These are phyloP conservation scores for Sclerospora graminicola DNA, from an alignment of 352 stramenopile species.

Conservation along the genomic window DNA sequence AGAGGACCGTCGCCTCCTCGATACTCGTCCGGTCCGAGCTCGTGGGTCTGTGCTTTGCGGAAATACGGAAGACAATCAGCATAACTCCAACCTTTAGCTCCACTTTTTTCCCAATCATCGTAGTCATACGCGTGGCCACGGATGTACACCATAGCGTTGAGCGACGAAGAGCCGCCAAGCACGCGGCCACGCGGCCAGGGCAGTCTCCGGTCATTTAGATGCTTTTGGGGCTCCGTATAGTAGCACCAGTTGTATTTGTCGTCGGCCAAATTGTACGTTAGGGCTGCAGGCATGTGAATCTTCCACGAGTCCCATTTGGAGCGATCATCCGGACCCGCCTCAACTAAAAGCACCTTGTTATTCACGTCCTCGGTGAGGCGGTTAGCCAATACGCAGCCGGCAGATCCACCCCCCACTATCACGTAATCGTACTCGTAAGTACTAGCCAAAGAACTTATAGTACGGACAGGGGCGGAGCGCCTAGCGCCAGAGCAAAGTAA, in stretches of 20 bases:
- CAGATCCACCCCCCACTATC: slow-evolving; percentile 86
- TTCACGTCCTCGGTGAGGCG: slow-evolving; percentile 69
- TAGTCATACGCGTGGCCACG: slow-evolving; percentile 83
- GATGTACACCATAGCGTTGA: slow-evolving; percentile 90
- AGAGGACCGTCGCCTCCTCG: slow-evolving; percentile 74
- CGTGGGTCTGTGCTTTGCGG: slow-evolving; percentile 72
- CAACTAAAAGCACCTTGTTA: slow-evolving; percentile 85
- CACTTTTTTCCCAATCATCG: slow-evolving; percentile 70
- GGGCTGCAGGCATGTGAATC: slow-evolving; percentile 83
- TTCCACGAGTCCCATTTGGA: slow-evolving; percentile 86
- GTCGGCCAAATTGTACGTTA: slow-evolving; percentile 79
- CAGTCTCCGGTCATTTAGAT: slow-evolving; percentile 67
- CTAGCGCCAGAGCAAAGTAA: slow-evolving; percentile 3
- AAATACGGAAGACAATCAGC: slow-evolving; percentile 85
- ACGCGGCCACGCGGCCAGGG: slow-evolving; percentile 82
- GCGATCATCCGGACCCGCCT: slow-evolving; percentile 77
- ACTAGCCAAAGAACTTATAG: too few species aligned
- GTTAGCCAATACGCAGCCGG: slow-evolving; percentile 87
- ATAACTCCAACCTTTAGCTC: slow-evolving; percentile 78
- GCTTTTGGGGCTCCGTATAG: slow-evolving; percentile 75
- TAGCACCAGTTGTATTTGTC: slow-evolving; percentile 87
- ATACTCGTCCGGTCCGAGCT: slow-evolving; percentile 68
- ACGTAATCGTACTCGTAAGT: slow-evolving; percentile 83
- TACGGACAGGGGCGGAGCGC: background rate
- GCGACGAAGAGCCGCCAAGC: slow-evolving; percentile 80